Conservation (phyloP, 2,329 filamentous ascomycete species). For the Aureobasidium subglaciale region DNA sequence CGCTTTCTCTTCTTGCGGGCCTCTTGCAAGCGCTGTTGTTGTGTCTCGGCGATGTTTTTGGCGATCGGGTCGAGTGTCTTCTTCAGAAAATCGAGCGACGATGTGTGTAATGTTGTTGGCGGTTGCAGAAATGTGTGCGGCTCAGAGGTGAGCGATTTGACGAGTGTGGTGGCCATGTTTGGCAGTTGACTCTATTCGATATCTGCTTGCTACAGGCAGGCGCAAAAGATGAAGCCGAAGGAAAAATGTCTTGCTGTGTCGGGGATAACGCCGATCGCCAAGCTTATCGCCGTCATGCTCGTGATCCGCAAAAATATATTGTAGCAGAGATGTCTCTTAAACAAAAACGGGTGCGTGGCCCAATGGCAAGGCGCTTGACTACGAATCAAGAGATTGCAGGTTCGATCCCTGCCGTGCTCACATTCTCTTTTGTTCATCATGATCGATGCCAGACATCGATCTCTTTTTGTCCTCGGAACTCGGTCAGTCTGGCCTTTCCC, state of each 20-base stretch:
- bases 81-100: constrained; percentile 71
- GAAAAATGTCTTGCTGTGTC: constrained; percentile 4
- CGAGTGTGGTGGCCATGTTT: constrained; percentile 7
- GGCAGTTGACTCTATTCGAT: background rate
- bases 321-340: background rate
- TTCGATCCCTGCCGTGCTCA: constrained; percentile 16
- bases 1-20: constrained; percentile 71
- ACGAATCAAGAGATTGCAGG: constrained; percentile 30
- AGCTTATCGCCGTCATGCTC: background rate
- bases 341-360: constrained; percentile 33
- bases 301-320: background rate
- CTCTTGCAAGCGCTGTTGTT: constrained; percentile 60
- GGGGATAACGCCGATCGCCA: background rate
- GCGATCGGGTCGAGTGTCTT: constrained; percentile 73
- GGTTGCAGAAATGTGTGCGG: constrained; percentile 76
- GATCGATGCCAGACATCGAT: background rate
- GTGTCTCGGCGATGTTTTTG: constrained; percentile 62
- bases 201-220: background rate
- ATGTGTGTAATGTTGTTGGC: constrained; percentile 55
- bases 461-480: background rate
- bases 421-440: background rate
- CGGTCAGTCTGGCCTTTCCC: too few relatives aligned
- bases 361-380: constrained; percentile 55
- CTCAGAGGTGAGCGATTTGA: constrained; percentile 18
- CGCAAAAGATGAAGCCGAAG: constrained; percentile 2